Evolutionary conservation across 2,329 filamentous ascomycete genomes (phyloP), one percentile per base, ranked within the genome.

Genomic region (Pyricularia sp.): DNA sequence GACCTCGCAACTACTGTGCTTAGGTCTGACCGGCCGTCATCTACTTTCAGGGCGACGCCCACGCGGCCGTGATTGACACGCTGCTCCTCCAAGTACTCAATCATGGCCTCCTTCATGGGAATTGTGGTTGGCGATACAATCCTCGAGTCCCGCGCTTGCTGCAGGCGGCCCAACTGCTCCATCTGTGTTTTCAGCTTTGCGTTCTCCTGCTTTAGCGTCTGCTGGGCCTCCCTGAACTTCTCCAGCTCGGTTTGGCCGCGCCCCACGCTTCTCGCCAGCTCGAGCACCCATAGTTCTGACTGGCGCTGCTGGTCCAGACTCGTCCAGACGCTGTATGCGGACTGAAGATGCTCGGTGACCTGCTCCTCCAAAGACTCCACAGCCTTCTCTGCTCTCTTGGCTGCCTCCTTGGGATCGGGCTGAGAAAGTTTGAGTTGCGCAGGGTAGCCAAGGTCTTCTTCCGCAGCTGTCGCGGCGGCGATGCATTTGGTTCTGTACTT

Each of bases 251-350:
- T 86, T 70, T 87, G 82, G 72, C 84, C 86, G 69, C 83, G 79
- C 6, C 86, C 85, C 1, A 89, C 80, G 33, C 83, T 81, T n/a
- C 88, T 81, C 0, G 88, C 88, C 58, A 90, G 78, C 74, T 89
- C 87, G 50, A 90, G 75, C 5, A 83, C 78, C 88, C 88, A 90
- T 7, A 89, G 81, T 71, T 89, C 86, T 30, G 81, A 81, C 68
- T 85, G 84, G 26, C 86, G 83, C 50, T 86, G 84, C 2, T 77
- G 72, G 0, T 88, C 79, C 30, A 95, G 81, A 1, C 82, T 82
- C 67, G 86, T 86, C 94, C 94, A 98, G 61, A 92, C 90, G 7
- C 85, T 84, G 76, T 89, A 97, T 0, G 92, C 89, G 17, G 89
- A 87, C n/a, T 91, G 86, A 6, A 97, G 78, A 76, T 98, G 94